Percentiles rank a stretch among this genome's conserved stretches.
phyloP scores from a whole-genome alignment of 768 basidiomycete genomes.

The Phylloporus sp. region DNA sequence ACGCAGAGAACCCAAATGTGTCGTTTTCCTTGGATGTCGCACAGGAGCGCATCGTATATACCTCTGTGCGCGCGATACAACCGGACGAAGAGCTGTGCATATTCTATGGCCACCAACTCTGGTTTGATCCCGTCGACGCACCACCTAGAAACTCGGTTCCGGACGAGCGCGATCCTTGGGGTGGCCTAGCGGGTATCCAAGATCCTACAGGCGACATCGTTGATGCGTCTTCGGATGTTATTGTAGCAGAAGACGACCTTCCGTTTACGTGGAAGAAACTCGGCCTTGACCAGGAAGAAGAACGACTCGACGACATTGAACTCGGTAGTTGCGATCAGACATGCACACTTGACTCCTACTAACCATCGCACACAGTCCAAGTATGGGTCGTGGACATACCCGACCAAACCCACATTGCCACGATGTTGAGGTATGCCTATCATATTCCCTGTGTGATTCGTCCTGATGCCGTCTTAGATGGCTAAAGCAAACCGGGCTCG shows the following conservation, averaged over 20 bases:
- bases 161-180: conserved; percentile 7
- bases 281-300: conserved; percentile 53
- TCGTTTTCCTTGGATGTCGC: conserved; percentile 51
- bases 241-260: conserved; percentile 53
- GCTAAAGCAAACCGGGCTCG: conserved; percentile 59
- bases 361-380: conserved; percentile 39
- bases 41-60: conserved; percentile 59
- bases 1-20: conserved; percentile 65
- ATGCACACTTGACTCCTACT: background rate
- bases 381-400: conserved; percentile 78
- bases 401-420: conserved; percentile 51
- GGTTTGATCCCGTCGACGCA: conserved; percentile 49
- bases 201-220: background rate
- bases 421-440: conserved; percentile 54
- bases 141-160: background rate
- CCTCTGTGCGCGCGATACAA: conserved; percentile 47
- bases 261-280: conserved; percentile 63
- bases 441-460: background rate
- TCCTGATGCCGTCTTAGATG: conserved; percentile 42
- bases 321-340: conserved; percentile 16
- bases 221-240: conserved; percentile 24
- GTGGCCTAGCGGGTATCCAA: conserved; percentile 6
- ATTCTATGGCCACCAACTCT: conserved; percentile 64
- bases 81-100: conserved; percentile 74
- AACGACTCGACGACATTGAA: conserved; percentile 51